A percentile compares a stretch with the other conserved stretches of the same genome.
Evolutionary conservation across 75 land plant species (phyloP).

Genomic region (Azolla pinnata): DNA sequence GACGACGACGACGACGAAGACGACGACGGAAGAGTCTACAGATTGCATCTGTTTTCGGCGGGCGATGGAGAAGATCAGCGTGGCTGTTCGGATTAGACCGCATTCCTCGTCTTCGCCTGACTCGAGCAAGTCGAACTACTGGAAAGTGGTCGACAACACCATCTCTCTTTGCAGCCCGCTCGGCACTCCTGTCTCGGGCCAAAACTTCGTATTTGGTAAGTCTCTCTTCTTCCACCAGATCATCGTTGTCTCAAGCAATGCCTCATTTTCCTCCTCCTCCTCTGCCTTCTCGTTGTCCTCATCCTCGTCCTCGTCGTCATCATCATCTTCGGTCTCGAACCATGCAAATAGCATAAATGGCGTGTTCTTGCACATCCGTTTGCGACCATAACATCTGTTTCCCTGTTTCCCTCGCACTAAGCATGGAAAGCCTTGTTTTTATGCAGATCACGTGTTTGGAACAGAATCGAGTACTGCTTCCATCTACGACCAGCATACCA

Average conservation of each 20-base stretch:
- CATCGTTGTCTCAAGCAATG: neutral
- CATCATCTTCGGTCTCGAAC: too few species aligned
- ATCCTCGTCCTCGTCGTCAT: too few species aligned
- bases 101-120: slow-evolving; percentile 15
- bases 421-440: too few species aligned
- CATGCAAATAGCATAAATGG: too few species aligned
- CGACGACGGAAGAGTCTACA: too few species aligned
- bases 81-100: slow-evolving; percentile 80
- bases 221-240: neutral
- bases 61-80: slow-evolving; percentile 94
- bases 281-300: too few species aligned
- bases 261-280: slow-evolving; percentile 1
- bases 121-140: slow-evolving; percentile 25
- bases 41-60: too few species aligned
- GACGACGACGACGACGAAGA: too few species aligned
- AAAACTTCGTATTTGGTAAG: slow-evolving; percentile 71
- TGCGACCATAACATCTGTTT: too few species aligned
- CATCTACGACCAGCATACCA: slow-evolving; percentile 60
- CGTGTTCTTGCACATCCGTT: too few species aligned
- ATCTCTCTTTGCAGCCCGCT: slow-evolving; percentile 53
- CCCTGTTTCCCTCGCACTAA: too few species aligned
- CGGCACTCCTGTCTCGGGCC: slow-evolving; percentile 58
- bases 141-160: slow-evolving; percentile 66
- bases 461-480: slow-evolving; percentile 34
- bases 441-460: slow-evolving; percentile 84